Evolutionary conservation across 2,329 filamentous ascomycete species (phyloP).

Genomic region (Alternaria rosae): DNA sequence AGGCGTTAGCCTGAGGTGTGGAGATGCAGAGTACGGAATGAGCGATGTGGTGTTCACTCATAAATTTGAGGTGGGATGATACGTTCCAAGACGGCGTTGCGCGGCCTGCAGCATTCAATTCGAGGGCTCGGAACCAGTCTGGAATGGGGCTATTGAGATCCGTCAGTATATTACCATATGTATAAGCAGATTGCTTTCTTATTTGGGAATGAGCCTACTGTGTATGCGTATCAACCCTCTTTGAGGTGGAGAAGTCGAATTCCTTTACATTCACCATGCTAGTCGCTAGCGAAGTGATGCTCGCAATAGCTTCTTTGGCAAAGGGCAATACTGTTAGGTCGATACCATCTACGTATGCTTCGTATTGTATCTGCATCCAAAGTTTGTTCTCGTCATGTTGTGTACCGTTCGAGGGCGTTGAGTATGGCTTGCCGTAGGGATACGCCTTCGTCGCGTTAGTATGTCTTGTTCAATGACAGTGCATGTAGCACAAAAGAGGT

Average conservation of each 20-base stretch:
- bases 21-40: slow-evolving; percentile 43
- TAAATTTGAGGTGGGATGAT: slow-evolving; percentile 42
- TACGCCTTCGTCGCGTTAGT: neutral
- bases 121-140: slow-evolving; percentile 43
- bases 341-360: slow-evolving; percentile 29
- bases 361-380: slow-evolving; percentile 19
- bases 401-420: neutral
- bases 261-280: neutral
- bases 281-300: slow-evolving; percentile 34
- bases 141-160: slow-evolving; percentile 34
- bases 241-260: slow-evolving; percentile 25
- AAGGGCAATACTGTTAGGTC: slow-evolving; percentile 42
- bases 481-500: neutral
- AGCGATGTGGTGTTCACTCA: slow-evolving; percentile 37
- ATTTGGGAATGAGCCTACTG: slow-evolving; percentile 21
- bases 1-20: slow-evolving; percentile 48
- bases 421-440: slow-evolving; percentile 1
- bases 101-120: slow-evolving; percentile 44
- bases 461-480: too few relatives aligned
- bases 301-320: slow-evolving; percentile 35
- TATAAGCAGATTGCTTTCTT: neutral
- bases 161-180: neutral
- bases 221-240: slow-evolving; percentile 47
- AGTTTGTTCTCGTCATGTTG: slow-evolving; percentile 1
- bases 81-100: slow-evolving; percentile 44